Evolutionary conservation across 2,329 filamentous ascomycete species (phyloP), one percentile per base, ranked within the genome.

Genomic region (Fusarium globosum): DNA sequence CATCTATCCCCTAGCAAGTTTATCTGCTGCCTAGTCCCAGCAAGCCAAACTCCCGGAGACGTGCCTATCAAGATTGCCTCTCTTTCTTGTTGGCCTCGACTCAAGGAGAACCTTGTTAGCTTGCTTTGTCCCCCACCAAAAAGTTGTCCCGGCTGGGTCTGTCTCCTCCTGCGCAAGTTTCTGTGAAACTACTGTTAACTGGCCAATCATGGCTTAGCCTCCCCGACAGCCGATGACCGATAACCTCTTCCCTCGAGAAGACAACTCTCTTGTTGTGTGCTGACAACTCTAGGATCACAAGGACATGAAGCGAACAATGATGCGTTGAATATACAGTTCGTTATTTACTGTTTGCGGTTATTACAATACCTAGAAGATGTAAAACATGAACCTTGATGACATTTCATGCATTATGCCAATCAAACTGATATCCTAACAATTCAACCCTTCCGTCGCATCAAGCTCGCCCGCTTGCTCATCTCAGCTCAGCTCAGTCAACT

Each of bases 151-250:
- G 56, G 48, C 42, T 36, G 12, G 28, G 46, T 56, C 20, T 62
- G 30, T 13, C 20, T 38, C 23, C 39, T 41, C 61, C 61, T 68
- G 36, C 39, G 45, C 53, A 71, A 69, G 59, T 61, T 65, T 72
- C 48, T 49, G 36, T 30, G 42, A 55, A 69, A 75, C 68, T 45
- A 69, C 71, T 61, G 43, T 69, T 74, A 63, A 70, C 61, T 59
- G 64, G 63, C 76, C 76, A 78, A 78, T 78, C 76, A 77, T 52
- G 65, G 63, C 68, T 75, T 77, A 76, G 76, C 61, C 65, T 62
- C 58, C 67, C 76, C 76, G 76, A 78, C 46, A 78, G 65, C 76
- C 76, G 76, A 63, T 51, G 45, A 63, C 76, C 76, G 75, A 78
- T 65, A 78, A 78, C 76, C 73, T 76, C 48, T 52, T 59, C 55